Evolutionary conservation across 768 basidiomycete species (phyloP).

Genomic region (Tulasnella sp.): DNA sequence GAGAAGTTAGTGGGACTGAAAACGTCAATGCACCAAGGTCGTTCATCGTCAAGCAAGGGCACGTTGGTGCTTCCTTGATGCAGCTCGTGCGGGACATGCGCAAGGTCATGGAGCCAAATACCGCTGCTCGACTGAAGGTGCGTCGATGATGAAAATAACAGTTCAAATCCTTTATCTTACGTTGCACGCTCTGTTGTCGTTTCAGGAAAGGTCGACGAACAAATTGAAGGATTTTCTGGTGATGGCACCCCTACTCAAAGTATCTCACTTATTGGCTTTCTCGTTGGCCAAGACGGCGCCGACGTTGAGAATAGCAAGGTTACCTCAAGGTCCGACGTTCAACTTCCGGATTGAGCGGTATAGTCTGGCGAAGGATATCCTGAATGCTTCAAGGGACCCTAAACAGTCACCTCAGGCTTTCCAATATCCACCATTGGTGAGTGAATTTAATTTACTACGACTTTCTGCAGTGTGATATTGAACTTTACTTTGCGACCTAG

Average conservation of each 20-base stretch:
- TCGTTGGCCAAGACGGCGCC: slow-evolving; percentile 82
- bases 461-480: neutral
- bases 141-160: slow-evolving; percentile 32
- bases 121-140: slow-evolving; percentile 86
- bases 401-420: slow-evolving; percentile 82
- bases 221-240: slow-evolving; percentile 91
- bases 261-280: slow-evolving; percentile 90
- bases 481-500: slow-evolving; percentile 41
- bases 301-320: slow-evolving; percentile 76
- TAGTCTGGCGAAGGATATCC: slow-evolving; percentile 80
- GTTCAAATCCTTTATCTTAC: neutral
- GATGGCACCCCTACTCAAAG: slow-evolving; percentile 83
- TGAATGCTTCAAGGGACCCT: slow-evolving; percentile 60
- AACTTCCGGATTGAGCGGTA: slow-evolving; percentile 92
- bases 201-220: slow-evolving; percentile 82
- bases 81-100: slow-evolving; percentile 91
- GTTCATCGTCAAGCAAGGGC: slow-evolving; percentile 95
- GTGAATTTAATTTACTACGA: slow-evolving; percentile 34
- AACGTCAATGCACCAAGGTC: slow-evolving; percentile 64
- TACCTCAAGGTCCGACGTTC: slow-evolving; percentile 88
- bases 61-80: slow-evolving; percentile 78
- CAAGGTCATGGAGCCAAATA: slow-evolving; percentile 97
- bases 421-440: slow-evolving; percentile 83
- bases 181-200: slow-evolving; percentile 24
- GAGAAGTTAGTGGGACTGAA: neutral